A percentile compares a stretch with the other conserved stretches of the same genome.
These are phyloP conservation scores for Microcyclospora pomicola DNA, from an alignment of 2,329 filamentous ascomycete genomes.

Conservation along the genomic window DNA sequence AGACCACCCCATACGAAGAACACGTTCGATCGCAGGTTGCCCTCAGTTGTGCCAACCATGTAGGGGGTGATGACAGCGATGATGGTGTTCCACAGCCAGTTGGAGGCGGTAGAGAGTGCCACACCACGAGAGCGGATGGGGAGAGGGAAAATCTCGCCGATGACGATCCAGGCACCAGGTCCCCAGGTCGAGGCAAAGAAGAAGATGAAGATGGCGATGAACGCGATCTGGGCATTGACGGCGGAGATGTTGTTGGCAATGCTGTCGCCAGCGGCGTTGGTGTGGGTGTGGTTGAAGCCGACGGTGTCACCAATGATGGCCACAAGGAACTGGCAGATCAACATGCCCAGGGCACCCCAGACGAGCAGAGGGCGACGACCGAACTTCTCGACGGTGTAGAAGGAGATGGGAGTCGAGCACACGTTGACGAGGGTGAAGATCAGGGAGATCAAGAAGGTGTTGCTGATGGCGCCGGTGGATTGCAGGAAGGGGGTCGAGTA, in stretches of 20 bases:
- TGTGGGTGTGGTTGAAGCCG: conserved; percentile 22
- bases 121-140: conserved; percentile 82
- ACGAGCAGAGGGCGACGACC: conserved; percentile 72
- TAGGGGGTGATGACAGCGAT: conserved; percentile 41
- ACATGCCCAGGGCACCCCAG: conserved; percentile 66
- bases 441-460: conserved; percentile 72
- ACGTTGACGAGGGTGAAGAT: conserved; percentile 85
- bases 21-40: conserved; percentile 33
- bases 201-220: conserved; percentile 87
- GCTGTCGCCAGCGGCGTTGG: conserved; percentile 29
- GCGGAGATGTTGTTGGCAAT: conserved; percentile 32
- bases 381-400: conserved; percentile 70
- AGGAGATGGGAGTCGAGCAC: conserved; percentile 69
- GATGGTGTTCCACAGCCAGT: conserved; percentile 61
- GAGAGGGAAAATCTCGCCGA: conserved; percentile 82
- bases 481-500: conserved; percentile 70
- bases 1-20: conserved; percentile 31
- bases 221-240: conserved; percentile 58
- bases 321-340: conserved; percentile 75
- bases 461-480: conserved; percentile 57
- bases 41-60: conserved; percentile 47
- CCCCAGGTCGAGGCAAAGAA: conserved; percentile 87
- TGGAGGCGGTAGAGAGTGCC: conserved; percentile 71
- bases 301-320: conserved; percentile 47
- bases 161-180: conserved; percentile 56